Percentiles rank a stretch among this genome's conserved stretches.
Evolutionary conservation across 2,329 filamentous ascomycete species (phyloP).

Genomic region (Ceratocystis lukuohia): DNA sequence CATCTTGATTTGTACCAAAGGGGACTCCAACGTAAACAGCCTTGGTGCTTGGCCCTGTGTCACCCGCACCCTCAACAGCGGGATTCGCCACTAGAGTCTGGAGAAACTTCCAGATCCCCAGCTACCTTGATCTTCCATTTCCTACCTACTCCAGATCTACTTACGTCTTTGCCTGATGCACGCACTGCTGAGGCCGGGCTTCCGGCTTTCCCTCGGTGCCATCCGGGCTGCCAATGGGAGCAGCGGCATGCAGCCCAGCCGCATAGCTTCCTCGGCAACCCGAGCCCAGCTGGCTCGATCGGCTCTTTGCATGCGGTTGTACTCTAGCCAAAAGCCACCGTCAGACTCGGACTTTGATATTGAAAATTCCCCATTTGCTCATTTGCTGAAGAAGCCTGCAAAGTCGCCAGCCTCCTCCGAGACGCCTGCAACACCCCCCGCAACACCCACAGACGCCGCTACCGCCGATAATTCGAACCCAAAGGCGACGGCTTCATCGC

Average conservation of each 20-base stretch:
- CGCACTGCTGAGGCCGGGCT: slow-evolving; percentile 15
- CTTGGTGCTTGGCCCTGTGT: too few relatives aligned
- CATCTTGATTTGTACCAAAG: background rate
- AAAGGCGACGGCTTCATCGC: slow-evolving; percentile 12
- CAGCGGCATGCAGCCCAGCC: slow-evolving; percentile 1
- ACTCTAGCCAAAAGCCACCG: slow-evolving; percentile 14
- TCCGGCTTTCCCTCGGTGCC: slow-evolving; percentile 14
- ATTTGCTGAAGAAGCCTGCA: slow-evolving; percentile 14
- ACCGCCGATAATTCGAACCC: slow-evolving; percentile 19
- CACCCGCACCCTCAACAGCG: too few relatives aligned
- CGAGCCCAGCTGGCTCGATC: background rate
- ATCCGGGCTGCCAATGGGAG: slow-evolving; percentile 12
- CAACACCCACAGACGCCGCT: slow-evolving; percentile 1
- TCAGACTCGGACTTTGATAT: slow-evolving; percentile 12
- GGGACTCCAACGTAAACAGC: background rate
- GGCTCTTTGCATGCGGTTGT: slow-evolving; percentile 6
- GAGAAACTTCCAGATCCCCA: too few relatives aligned
- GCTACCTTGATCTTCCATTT: background rate
- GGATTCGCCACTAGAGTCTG: too few relatives aligned
- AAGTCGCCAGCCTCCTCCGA: background rate
- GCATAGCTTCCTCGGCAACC: background rate
- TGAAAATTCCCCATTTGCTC: slow-evolving; percentile 18
- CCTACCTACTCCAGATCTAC: background rate
- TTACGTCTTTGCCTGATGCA: slow-evolving; percentile 7
- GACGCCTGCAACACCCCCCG: background rate